Evolutionary conservation across 495 filamentous ascomycete genomes (phyloP).

Genomic region (Xylaria flabelliformis): DNA sequence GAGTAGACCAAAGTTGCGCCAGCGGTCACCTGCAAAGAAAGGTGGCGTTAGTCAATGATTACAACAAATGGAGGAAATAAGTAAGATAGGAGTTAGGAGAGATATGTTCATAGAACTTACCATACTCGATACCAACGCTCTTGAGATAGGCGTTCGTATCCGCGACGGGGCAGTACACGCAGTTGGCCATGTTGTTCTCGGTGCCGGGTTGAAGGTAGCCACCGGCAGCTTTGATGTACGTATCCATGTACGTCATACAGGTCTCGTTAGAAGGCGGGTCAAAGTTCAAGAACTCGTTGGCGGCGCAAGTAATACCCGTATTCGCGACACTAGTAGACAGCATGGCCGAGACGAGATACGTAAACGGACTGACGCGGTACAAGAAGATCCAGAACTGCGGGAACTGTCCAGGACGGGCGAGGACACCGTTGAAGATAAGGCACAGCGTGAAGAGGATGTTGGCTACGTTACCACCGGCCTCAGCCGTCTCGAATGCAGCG

Average conservation of each 20-base stretch:
- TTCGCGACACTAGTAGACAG: conserved; percentile 69
- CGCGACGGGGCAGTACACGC: conserved; percentile 65
- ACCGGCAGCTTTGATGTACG: conserved; percentile 53
- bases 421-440: conserved; percentile 77
- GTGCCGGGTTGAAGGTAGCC: conserved; percentile 62
- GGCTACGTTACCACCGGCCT: conserved; percentile 69
- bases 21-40: conserved; percentile 51
- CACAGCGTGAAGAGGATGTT: conserved; percentile 71
- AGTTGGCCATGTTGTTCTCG: conserved; percentile 53
- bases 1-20: conserved; percentile 73
- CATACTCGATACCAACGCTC: conserved; percentile 55
- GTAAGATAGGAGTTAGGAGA: background rate
- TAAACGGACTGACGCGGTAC: conserved; percentile 79
- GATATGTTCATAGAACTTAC: conserved; percentile 31
- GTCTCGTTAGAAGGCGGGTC: conserved; percentile 57
- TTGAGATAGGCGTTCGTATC: conserved; percentile 69
- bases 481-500: conserved; percentile 69
- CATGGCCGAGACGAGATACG: conserved; percentile 70
- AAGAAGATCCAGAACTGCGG: conserved; percentile 87
- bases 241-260: conserved; percentile 63
- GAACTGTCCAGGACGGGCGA: conserved; percentile 65
- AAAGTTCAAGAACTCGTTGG: conserved; percentile 65
- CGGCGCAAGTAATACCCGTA: conserved; percentile 61
- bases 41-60: conserved; percentile 25
- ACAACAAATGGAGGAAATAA: background rate